Evolutionary conservation across 1,139 yeast species (phyloP), one percentile per base, ranked within the genome.

Genomic region (Kurtzmaniella quercitrusa): DNA sequence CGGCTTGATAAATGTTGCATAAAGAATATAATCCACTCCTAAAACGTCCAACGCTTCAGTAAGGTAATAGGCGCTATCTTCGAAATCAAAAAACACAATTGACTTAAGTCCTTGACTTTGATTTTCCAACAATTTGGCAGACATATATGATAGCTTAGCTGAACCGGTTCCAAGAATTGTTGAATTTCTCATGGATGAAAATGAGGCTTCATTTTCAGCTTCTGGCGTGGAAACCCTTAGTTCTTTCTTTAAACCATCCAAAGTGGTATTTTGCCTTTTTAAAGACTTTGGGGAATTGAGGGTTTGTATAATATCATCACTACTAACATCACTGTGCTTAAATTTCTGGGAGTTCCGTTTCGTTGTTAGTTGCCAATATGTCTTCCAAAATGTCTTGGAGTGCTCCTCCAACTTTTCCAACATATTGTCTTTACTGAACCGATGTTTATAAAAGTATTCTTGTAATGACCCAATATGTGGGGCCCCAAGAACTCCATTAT

Each of bases 61-160:
- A 34, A 84, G 57, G 53, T 81, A 82, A 54, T 79, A 83, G 0
- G 88, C 89, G 48, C 81, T 75, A 50, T 83, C 88, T 56, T 82
- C 88, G 57, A 79, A 81, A 50, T 84, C 89, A 56, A 79, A 84
- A 54, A 84, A 84, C 0, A 84, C 79, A 36, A 84, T 67, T 3
- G 85, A 77, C 50, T 83, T 83, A 17, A 72, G 56, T 2, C 66
- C 68, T 3, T 55, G 50, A 19, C 58, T 58, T 46, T 77, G 78
- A 50, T 79, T 77, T 44, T 79, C 82, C 21, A 81, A 56, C 16
- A 83, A 52, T 43, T 79, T 65, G 16, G 81, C 66, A 0, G 78
- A 68, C 47, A 83, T 61, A 49, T 83, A 83, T 4, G 86, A 77
- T 14, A 83, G 59, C 53, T 83, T 83, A 0, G 82, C 63, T 0